These are phyloP conservation scores for Grigorovia humatica DNA, from an alignment of 805 yeast genomes.

Conservation along the genomic window DNA sequence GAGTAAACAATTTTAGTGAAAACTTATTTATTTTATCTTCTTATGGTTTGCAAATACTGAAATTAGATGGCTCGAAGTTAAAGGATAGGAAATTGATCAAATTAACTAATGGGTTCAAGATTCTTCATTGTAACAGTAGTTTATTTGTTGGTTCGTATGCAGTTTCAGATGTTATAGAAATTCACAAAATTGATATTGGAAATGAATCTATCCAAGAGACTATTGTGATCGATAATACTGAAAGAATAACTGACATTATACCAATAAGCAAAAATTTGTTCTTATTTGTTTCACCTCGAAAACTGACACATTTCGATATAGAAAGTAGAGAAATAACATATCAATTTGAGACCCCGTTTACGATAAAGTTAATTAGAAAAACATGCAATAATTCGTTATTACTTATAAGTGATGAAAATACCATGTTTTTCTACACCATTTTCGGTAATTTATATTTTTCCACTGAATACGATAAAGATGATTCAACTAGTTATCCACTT, in stretches of 20 bases:
- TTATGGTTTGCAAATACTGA: conserved; percentile 24
- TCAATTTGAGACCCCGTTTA: conserved; percentile 7
- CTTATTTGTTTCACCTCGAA: conserved; percentile 9
- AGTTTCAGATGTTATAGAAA: background rate
- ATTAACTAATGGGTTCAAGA: conserved; percentile 11
- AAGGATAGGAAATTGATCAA: conserved; percentile 18
- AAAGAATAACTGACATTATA: conserved; percentile 7
- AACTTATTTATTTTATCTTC: conserved; percentile 20
- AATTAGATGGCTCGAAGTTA: conserved; percentile 20
- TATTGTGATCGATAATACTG: conserved; percentile 4
- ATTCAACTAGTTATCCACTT: conserved; percentile 3
- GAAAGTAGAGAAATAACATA: conserved; percentile 7
- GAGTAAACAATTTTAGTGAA: conserved; percentile 12
- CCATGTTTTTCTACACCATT: conserved; percentile 15
- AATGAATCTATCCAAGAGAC: conserved; percentile 7
- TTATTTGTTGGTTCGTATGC: conserved; percentile 15
- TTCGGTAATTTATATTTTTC: conserved; percentile 23
- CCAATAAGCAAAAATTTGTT: conserved; percentile 7
- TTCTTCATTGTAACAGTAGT: conserved; percentile 11
- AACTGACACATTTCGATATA: conserved; percentile 14
- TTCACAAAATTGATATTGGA: conserved; percentile 13
- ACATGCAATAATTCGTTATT: conserved; percentile 13
- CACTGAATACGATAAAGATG: conserved; percentile 13
- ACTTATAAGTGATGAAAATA: conserved; percentile 17
- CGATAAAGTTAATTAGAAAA: conserved; percentile 14